phyloP scores from a whole-genome alignment of 208 protist species.

The Acanthamoeba lenticulata region DNA sequence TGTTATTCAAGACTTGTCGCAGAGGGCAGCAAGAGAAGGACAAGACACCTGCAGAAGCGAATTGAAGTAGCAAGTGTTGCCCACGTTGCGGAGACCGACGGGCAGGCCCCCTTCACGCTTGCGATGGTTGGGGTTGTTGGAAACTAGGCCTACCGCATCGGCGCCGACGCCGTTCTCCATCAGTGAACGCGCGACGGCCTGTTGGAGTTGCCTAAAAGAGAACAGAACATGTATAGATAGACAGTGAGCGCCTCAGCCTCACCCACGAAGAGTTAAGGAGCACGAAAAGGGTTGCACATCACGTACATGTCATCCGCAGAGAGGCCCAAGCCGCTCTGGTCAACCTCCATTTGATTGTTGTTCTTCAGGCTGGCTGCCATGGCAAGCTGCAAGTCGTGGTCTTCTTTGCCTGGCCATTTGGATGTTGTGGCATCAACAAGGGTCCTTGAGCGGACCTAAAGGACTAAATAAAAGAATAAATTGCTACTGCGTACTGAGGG shows the following conservation, averaged over 20 bases:
- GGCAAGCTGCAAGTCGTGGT: not conserved
- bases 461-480: not conserved
- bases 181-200: conserved; percentile 29
- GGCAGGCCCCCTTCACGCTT: conserved; percentile 62
- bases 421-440: too few species aligned
- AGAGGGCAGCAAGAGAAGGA: not conserved
- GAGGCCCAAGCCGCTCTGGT: conserved; percentile 24
- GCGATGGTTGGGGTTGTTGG: conserved; percentile 62
- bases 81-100: conserved; percentile 63
- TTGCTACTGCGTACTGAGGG: too few species aligned
- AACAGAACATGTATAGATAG: too few species aligned
- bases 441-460: not conserved
- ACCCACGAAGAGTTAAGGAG: too few species aligned
- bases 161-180: not conserved
- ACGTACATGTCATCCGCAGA: conserved; percentile 27
- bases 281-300: too few species aligned
- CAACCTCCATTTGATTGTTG: conserved; percentile 17
- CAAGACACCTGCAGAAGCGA: conserved; percentile 58
- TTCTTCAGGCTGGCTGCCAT: not conserved
- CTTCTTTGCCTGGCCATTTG: not conserved
- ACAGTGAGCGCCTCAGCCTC: too few species aligned
- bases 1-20: too few species aligned
- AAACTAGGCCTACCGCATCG: not conserved
- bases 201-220: conserved; percentile 40
- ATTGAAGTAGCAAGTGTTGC: conserved; percentile 75